Base-by-base conservation (phyloP, 2,329 filamentous ascomycete species). In the Capronia epimyces region DNA sequence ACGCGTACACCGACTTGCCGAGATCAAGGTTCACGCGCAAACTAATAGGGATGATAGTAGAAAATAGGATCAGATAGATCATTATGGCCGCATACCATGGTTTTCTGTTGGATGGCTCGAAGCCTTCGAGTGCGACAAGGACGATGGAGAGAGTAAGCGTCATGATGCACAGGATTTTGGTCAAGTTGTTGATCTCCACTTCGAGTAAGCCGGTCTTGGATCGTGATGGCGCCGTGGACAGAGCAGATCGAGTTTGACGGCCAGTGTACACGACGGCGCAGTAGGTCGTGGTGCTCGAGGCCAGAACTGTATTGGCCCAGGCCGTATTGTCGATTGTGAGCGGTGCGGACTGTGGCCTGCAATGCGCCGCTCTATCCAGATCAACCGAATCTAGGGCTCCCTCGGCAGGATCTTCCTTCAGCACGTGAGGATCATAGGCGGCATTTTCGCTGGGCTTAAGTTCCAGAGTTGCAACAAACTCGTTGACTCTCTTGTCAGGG, bases 41-140 rank as follows among this genome's bases (percentile, higher is more conserved):
- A 70, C 89, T 95, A 68, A 98, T 96, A 1, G 93, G 93, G 21
- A 98, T 94, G 63, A 98, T 98, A 0, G 91, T 97, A n/a, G 91
- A 97, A 74, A 98, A 98, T 1, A 98, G 76, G 54, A 98, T 94
- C 57, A 98, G 73, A 66, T 97, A 98, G n/a, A 91, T 84, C 83
- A 95, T 93, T 63, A 97, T 95, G 58, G 94, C 91, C 60, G 97
- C 83, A 67, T 97, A 98, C 93, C 93, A 98, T 50, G 67, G 61
- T 58, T 75, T 74, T 53, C 74, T 67, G 48, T 72, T 74, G 5
- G 66, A 72, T 29, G 69, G 69, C 54, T 83, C 76, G 57, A 95
- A 93, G 0, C 88, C 85, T 67, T 96, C 84, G 1, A 97, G 71
- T 0, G 88, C 89, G 3, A 98, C 93, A 7, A 98, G 79, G 36